Percentiles rank a stretch among this genome's conserved stretches.
These are phyloP conservation scores for Harringtonia aguacate DNA, from an alignment of 2,329 filamentous ascomycete genomes.

Conservation along the genomic window DNA sequence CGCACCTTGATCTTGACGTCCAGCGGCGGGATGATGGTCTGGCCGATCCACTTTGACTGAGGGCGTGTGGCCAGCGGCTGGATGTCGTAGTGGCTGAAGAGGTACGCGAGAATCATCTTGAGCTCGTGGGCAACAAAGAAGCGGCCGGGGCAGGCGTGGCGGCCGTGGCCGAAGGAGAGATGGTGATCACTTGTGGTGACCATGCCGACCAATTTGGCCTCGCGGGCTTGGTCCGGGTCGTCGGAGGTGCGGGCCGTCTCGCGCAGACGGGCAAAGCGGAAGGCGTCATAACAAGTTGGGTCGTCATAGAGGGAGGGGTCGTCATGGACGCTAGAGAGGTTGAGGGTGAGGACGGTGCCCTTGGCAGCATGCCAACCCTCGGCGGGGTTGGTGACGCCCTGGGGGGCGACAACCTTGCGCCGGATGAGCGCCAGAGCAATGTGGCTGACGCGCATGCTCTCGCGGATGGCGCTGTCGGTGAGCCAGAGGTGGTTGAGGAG, in stretches of 20 bases:
- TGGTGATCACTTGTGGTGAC: conserved; percentile 40
- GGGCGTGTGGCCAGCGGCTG: conserved; percentile 28
- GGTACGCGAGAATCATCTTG: conserved; percentile 41
- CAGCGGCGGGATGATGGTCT: conserved; percentile 27
- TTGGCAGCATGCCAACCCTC: conserved; percentile 34
- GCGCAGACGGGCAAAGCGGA: conserved; percentile 33
- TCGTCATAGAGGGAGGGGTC: conserved; percentile 32
- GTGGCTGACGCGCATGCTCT: conserved; percentile 38
- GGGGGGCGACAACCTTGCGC: conserved; percentile 30
- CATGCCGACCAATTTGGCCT: conserved; percentile 33
- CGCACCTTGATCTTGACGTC: conserved; percentile 20
- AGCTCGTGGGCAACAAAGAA: conserved; percentile 46
- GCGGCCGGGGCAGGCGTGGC: conserved; percentile 41
- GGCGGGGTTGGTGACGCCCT: conserved; percentile 24
- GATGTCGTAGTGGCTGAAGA: conserved; percentile 42
- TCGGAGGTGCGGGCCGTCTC: conserved; percentile 18
- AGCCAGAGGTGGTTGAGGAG: conserved; percentile 30
- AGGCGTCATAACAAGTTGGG: conserved; percentile 34
- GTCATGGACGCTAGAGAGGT: conserved; percentile 33
- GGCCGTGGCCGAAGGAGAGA: conserved; percentile 45
- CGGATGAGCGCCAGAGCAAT: conserved; percentile 34
- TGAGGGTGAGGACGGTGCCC: conserved; percentile 30
- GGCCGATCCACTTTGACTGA: conserved; percentile 31
- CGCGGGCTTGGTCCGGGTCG: background rate
- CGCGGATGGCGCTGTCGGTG: conserved; percentile 40